Base-by-base conservation (phyloP, 2,329 filamentous ascomycete species). In the Fusarium buxicola region DNA sequence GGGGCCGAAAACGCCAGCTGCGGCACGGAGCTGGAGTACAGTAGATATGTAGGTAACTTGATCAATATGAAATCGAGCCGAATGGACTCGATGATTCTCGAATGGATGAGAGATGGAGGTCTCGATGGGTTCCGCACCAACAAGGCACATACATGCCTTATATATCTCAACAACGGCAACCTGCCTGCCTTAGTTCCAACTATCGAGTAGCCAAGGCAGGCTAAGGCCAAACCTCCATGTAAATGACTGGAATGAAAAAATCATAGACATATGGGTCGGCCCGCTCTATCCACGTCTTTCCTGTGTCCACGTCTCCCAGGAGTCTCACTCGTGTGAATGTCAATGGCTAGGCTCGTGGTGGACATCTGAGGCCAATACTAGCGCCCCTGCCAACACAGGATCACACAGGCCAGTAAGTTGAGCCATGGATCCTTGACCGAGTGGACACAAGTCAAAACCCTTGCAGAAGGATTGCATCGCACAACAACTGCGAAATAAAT, bases 311-410 rank as follows among this genome's bases (percentile, higher is more conserved):
- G 32, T 52, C 47, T 35, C 38, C 8, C 45, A 44, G 12, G 16
- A 39, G 45, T 48, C 45, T 48, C 45, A 61, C 36, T 53, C 51
- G 43, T 48, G 50, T 49, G n/a, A 52, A 64, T 53, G 28, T 31
- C 55, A 32, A 39, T 52, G 50, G 54, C 18, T 54, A 18, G 31
- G 43, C 24, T 40, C 40, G 28, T 25, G 34, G 39, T 16, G 58
- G 34, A 43, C 24, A 52, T 25, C 32, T 57, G 50, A 57, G 40
- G 51, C 35, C 45, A 52, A 32, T 35, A 41, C 53, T 62, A 62
- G 59, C 58, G 51, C 47, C 27, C 27, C 15, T 63, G 56, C 61
- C 60, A 64, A 49, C 61, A 47, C 60, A 64, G 56, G 65, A 60
- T 25, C 60, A 44, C 49, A 41, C 50, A 47, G 46, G 28, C 51